These are phyloP conservation scores for Angophora floribunda DNA, from an alignment of 345 rosid species.

Conservation along the genomic window DNA sequence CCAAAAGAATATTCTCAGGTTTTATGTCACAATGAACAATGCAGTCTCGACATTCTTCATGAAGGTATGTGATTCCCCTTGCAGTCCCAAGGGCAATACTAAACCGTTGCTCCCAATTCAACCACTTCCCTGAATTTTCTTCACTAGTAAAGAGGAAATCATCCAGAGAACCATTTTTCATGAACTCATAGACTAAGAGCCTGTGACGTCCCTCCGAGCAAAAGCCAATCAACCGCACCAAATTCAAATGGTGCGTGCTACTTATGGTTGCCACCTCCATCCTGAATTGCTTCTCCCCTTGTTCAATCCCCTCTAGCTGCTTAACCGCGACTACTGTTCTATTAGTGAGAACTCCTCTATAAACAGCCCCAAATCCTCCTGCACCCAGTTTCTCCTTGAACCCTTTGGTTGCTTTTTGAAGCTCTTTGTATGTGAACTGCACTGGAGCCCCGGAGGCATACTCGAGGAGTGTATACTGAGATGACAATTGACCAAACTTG, in stretches of 20 bases:
- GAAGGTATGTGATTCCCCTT: slow-evolving; percentile 57
- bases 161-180: slow-evolving; percentile 60
- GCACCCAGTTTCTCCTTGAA: slow-evolving; percentile 48
- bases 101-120: slow-evolving; percentile 46
- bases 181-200: slow-evolving; percentile 59
- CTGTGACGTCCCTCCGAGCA: slow-evolving; percentile 54
- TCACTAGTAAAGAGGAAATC: slow-evolving; percentile 29
- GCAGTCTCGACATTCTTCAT: slow-evolving; percentile 56
- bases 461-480: slow-evolving; percentile 39
- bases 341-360: slow-evolving; percentile 39
- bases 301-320: slow-evolving; percentile 50
- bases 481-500: slow-evolving; percentile 23
- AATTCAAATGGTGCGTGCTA: slow-evolving; percentile 59
- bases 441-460: slow-evolving; percentile 55
- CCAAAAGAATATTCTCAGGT: slow-evolving; percentile 50
- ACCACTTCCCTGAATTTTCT: slow-evolving; percentile 9
- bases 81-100: slow-evolving; percentile 52
- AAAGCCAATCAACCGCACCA: slow-evolving; percentile 55
- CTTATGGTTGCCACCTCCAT: slow-evolving; percentile 68
- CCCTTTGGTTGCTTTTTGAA: slow-evolving; percentile 34
- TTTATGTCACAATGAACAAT: slow-evolving; percentile 53
- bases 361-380: slow-evolving; percentile 63
- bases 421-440: slow-evolving; percentile 46
- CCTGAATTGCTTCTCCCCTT: slow-evolving; percentile 57
- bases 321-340: slow-evolving; percentile 44